Base-by-base conservation (phyloP, 192 early-diverging fungal genomes). In the Gamsiella multidivaricata region DNA sequence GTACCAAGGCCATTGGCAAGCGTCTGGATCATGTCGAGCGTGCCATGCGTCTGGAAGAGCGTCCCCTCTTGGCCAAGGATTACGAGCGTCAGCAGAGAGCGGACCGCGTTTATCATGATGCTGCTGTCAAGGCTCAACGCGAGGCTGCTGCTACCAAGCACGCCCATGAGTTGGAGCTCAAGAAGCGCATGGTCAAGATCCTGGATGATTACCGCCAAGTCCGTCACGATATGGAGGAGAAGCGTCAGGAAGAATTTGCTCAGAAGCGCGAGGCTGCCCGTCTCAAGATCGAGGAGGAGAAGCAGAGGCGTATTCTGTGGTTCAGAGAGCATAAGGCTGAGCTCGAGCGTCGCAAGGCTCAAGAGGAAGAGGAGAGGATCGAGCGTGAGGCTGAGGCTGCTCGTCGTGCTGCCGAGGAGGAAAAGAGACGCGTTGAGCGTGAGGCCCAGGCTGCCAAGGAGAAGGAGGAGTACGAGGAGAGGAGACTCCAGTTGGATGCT, bases 11-110 rank as follows among this genome's bases (percentile, higher is more conserved):
- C 18, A 83, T 93, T 61, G 83, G 83, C 55, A 96, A 96, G 81
- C 87, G 90, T 64, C 61, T 92, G 29, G 98, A 99, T 82, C 94
- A 96, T 76, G 85, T 90, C 18, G 96, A 97, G 83, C 94, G 98
- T 75, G 98, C 97, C 17, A 92, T 85, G 85, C 94, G 97, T 66
- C 88, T 91, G 78, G 89, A 90, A 59, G 98, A 99, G 85, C 91
- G 92, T 69, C 92, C 96, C 46, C 83, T 97, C 31, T 88, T 98
- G 45, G 90, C 89, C 45, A 88, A 92, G 63, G 97, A 98, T 81
- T 97, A 98, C 72, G 94, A 94, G 46, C 84, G 86, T 39, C 97
- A 98, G 82, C 94, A 93, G 82, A 86, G 85, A 81, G 79, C 72
- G n/a, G 98, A 98, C 80, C 82, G 82, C 65, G 91, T 91, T 49